Conservation (phyloP, 345 rosid species). For the Melaleuca quinquenervia region DNA sequence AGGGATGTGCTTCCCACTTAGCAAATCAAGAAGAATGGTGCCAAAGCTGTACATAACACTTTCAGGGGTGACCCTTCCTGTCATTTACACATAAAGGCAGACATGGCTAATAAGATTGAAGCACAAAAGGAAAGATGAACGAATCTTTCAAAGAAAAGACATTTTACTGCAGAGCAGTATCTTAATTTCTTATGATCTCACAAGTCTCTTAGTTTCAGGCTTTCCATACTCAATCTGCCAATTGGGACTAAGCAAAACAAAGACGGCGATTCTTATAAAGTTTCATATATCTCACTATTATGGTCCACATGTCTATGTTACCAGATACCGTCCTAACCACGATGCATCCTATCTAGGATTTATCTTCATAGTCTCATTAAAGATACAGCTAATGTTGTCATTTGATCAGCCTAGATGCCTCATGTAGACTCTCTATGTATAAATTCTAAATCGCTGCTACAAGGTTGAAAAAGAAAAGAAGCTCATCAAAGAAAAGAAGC, state of each 20-base stretch:
- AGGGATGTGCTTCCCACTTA: constrained; percentile 96
- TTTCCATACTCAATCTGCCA: neutral
- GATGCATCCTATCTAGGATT: neutral
- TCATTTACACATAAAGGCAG: constrained; percentile 5
- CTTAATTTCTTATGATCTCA: neutral
- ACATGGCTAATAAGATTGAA: neutral
- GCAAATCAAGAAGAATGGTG: constrained; percentile 85
- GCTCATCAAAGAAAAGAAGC: neutral
- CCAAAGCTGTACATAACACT: constrained; percentile 96
- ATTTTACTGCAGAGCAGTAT: neutral
- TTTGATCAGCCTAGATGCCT: neutral
- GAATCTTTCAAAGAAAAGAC: neutral
- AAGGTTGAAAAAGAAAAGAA: neutral
- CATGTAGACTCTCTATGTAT: neutral
- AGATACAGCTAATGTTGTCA: neutral
- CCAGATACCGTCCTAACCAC: neutral
- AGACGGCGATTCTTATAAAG: neutral
- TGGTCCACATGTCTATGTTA: neutral
- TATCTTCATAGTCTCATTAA: neutral
- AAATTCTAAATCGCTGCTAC: neutral
- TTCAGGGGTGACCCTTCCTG: constrained; percentile 92
- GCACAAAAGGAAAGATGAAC: neutral
- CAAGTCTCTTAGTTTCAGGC: neutral
- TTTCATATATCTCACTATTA: neutral
- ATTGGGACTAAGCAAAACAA: neutral